Conservation (phyloP, 495 filamentous ascomycete species). For the Aspergillus carlsbadensis region DNA sequence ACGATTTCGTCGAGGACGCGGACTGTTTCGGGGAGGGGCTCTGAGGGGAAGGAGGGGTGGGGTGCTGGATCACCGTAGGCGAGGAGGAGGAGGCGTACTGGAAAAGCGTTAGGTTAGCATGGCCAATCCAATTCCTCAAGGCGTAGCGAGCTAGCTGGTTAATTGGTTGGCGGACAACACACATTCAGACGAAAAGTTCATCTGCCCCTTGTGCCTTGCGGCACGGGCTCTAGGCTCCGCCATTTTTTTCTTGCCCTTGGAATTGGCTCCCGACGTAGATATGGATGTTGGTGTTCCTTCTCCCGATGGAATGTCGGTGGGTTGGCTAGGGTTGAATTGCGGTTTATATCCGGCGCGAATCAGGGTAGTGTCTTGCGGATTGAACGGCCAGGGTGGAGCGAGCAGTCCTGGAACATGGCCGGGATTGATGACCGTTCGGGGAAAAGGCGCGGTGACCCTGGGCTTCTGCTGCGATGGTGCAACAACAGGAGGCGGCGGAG, state of each 20-base stretch:
- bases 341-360: slow-evolving; percentile 30
- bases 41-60: slow-evolving; percentile 39
- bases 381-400: slow-evolving; percentile 21
- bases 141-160: too few species aligned
- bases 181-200: slow-evolving; percentile 86
- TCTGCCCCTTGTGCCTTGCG: slow-evolving; percentile 82
- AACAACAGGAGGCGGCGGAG: neutral
- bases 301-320: neutral
- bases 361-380: slow-evolving; percentile 23
- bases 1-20: slow-evolving; percentile 90
- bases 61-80: slow-evolving; percentile 75
- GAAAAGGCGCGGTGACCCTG: neutral
- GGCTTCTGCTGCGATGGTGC: slow-evolving; percentile 4
- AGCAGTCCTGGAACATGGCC: slow-evolving; percentile 16
- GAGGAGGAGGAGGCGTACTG: slow-evolving; percentile 79
- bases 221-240: slow-evolving; percentile 74
- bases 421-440: slow-evolving; percentile 4
- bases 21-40: slow-evolving; percentile 78
- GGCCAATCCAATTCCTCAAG: too few species aligned
- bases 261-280: neutral
- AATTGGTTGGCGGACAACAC: too few species aligned
- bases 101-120: neutral
- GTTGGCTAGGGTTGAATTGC: slow-evolving; percentile 16
- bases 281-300: neutral
- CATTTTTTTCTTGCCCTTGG: slow-evolving; percentile 25